Evolutionary conservation across 305 asterid species (phyloP).

Genomic region (Rubia tinctorum): DNA sequence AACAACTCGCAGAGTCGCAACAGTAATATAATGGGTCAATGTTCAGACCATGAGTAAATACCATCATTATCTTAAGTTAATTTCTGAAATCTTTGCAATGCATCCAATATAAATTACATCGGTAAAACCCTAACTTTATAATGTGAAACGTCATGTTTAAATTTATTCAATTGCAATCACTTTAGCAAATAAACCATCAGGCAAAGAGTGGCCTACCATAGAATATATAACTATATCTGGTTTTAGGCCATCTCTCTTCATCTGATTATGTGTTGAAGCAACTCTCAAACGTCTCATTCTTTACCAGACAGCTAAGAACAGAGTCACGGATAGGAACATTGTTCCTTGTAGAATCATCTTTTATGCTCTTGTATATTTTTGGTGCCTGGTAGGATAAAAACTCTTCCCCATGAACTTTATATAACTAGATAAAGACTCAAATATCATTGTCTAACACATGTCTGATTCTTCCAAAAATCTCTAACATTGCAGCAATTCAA

Average conservation of each 20-base stretch:
- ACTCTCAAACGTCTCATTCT: slow-evolving; percentile 65
- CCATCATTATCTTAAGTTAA: slow-evolving; percentile 1
- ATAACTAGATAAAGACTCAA: too few species aligned
- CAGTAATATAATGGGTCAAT: neutral
- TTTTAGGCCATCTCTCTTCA: slow-evolving; percentile 76
- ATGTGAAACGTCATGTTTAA: neutral
- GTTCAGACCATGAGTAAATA: neutral
- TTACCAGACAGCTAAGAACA: slow-evolving; percentile 63
- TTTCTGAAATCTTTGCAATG: neutral
- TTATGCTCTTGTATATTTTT: slow-evolving; percentile 67
- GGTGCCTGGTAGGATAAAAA: slow-evolving; percentile 56
- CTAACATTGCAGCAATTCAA: too few species aligned
- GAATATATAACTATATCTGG: slow-evolving; percentile 92
- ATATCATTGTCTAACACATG: too few species aligned
- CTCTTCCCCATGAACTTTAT: slow-evolving; percentile 69
- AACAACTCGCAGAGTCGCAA: too few species aligned
- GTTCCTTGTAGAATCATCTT: slow-evolving; percentile 50
- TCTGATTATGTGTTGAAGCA: slow-evolving; percentile 76
- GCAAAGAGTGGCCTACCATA: slow-evolving; percentile 55
- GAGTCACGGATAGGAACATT: slow-evolving; percentile 86
- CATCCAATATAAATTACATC: too few species aligned
- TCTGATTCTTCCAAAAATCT: too few species aligned
- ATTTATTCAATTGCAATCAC: neutral
- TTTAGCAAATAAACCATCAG: neutral
- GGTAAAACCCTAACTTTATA: neutral